Base-by-base conservation (phyloP, 192 early-diverging fungal genomes). In the Mortierella antarctica region DNA sequence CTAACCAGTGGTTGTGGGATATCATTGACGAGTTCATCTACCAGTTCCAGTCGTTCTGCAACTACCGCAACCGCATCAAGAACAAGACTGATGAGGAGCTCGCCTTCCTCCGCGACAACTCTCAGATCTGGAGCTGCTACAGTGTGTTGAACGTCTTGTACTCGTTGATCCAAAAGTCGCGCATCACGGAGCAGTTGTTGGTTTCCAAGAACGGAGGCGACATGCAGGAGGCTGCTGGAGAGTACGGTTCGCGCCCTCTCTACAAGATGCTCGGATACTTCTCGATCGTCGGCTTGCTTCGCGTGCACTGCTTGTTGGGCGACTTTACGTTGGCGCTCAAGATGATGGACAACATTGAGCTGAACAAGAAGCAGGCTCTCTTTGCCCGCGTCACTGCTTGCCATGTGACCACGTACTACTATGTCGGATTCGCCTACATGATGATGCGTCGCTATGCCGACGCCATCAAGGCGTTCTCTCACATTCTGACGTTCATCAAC, bases 1-100 rank as follows among this genome's bases (percentile, higher is more conserved):
- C 97, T 31, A 97, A 96, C 88, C 96, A 97, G 85, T 98, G 97
- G 97, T 86, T 98, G 50, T 98, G 96, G 96, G 97, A 98, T 86
- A 97, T 98, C 81, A 96, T 98, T 70, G 97, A 98, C 74, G 97
- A 98, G 86, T 98, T 98, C 85, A 97, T 98, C 76, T 98, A 96
- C 86, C 97, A 98, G 87, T 98, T 97, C 91, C 97, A 98, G 88
- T 92, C 95, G 64, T 98, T 97, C 88, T 94, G 95, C 87, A 93
- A 94, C 70, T 97, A 96, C 89, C 92, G 96, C 63, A 95, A 93
- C 86, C 92, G 95, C 57, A 83, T 93, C 57, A 88, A 91, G 82
- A 93, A 89, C 85, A 95, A 93, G 83, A 86, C 86, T 23, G 89
- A 93, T 17, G 91, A 92, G 73, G 97, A 98, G 82, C 83, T 95